These are phyloP conservation scores for Saccharomyces mikatae DNA, from an alignment of 805 yeast species.

Conservation along the genomic window DNA sequence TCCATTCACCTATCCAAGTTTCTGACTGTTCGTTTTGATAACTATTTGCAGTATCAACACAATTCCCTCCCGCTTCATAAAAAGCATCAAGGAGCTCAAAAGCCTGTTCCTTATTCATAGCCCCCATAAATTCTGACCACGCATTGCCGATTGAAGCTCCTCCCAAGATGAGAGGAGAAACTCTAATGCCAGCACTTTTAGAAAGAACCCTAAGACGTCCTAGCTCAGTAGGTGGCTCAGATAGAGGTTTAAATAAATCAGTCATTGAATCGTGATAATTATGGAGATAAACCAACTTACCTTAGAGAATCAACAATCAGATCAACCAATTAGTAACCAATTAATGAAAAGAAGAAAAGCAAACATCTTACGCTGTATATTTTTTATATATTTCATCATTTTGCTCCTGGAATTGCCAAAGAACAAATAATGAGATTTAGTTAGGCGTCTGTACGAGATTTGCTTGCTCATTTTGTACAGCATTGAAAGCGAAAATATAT, in stretches of 20 bases:
- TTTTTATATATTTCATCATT: no score
- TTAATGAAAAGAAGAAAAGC: no score
- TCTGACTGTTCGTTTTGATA: constrained; percentile 18
- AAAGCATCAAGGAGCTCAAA: constrained; percentile 15
- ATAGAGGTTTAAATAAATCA: no score
- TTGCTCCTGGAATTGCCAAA: no score
- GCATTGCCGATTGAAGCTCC: constrained; percentile 20
- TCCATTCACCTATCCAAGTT: constrained; percentile 23
- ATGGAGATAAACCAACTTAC: no score
- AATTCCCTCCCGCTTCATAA: constrained; percentile 18
- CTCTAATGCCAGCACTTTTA: constrained; percentile 17
- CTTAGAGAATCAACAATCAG: no score
- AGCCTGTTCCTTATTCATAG: constrained; percentile 8
- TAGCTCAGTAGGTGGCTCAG: constrained; percentile 5
- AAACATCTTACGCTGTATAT: no score
- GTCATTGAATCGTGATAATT: background rate
- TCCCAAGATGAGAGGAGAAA: constrained; percentile 18
- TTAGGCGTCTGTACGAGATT: no score
- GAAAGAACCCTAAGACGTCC: constrained; percentile 11
- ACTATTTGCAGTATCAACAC: constrained; percentile 17
- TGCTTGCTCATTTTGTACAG: no score
- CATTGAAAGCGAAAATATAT: no score
- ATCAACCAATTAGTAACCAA: no score
- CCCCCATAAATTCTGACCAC: constrained; percentile 14
- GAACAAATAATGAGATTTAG: no score